Conservation (phyloP, 1,284 basidiomycete species). For the Xerocomus nothofagi region DNA sequence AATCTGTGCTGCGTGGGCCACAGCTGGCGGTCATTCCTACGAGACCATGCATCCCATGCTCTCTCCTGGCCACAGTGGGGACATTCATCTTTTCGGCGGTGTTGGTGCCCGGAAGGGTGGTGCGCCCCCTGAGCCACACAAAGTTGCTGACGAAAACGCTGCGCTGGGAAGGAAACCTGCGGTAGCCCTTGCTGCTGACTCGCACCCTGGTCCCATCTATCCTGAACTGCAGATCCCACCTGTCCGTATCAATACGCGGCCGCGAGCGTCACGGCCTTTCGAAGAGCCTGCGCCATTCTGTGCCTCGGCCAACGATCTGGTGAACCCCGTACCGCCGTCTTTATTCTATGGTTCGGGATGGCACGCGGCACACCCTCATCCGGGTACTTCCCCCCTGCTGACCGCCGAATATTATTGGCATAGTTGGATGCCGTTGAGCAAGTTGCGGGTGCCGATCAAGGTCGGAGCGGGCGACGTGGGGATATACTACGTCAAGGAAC, state of each 20-base stretch:
- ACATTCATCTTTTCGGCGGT: slow-evolving; percentile 68
- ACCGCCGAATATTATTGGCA: slow-evolving; percentile 85
- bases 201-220: slow-evolving; percentile 33
- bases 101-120: slow-evolving; percentile 66
- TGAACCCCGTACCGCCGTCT: slow-evolving; percentile 88
- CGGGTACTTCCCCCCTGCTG: slow-evolving; percentile 43
- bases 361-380: slow-evolving; percentile 70
- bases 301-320: slow-evolving; percentile 89
- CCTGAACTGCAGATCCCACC: slow-evolving; percentile 62
- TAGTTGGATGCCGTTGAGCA: slow-evolving; percentile 74
- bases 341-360: slow-evolving; percentile 91
- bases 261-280: slow-evolving; percentile 56
- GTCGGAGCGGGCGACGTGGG: slow-evolving; percentile 78
- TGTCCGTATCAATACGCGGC: slow-evolving; percentile 72
- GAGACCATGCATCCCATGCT: slow-evolving; percentile 53
- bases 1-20: slow-evolving; percentile 83
- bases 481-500: slow-evolving; percentile 74
- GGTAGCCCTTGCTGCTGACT: slow-evolving; percentile 8
- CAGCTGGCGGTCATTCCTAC: slow-evolving; percentile 64
- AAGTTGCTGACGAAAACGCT: slow-evolving; percentile 32
- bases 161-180: slow-evolving; percentile 30
- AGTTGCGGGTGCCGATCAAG: slow-evolving; percentile 73
- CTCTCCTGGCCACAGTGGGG: slow-evolving; percentile 36
- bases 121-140: slow-evolving; percentile 44
- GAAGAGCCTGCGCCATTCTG: slow-evolving; percentile 88